Evolutionary conservation across 2,329 filamentous ascomycete species (phyloP).

Genomic region (Orbilia javanica): DNA sequence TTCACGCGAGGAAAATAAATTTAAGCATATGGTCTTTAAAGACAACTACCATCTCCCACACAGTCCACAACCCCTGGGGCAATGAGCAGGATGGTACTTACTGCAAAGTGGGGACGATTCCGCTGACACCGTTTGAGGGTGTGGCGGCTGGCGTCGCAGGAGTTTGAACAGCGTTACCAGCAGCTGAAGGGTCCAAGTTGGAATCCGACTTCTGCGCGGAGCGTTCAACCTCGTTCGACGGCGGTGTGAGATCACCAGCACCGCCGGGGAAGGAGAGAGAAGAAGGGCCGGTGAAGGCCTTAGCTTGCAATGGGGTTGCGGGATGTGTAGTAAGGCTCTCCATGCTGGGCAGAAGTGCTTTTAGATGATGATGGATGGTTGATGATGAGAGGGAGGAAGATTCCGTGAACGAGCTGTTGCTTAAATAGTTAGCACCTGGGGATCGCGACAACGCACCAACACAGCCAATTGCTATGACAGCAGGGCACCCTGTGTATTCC

Average conservation of each 20-base stretch:
- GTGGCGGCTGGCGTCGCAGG: constrained; percentile 87
- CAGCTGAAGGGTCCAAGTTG: constrained; percentile 67
- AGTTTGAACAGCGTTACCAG: constrained; percentile 69
- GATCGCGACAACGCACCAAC: constrained; percentile 6
- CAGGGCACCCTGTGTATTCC: background rate
- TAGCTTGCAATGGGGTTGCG: constrained; percentile 89
- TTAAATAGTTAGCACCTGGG: constrained; percentile 3
- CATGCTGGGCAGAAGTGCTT: constrained; percentile 71
- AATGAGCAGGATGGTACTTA: constrained; percentile 72
- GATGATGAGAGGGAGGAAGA: background rate
- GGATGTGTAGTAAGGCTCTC: constrained; percentile 93
- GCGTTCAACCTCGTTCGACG: constrained; percentile 77
- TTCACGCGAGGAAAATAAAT: constrained; percentile 69
- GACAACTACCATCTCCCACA: constrained; percentile 57
- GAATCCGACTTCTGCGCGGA: constrained; percentile 69
- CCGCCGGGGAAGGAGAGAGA: constrained; percentile 92
- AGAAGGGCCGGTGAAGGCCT: constrained; percentile 92
- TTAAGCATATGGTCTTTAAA: constrained; percentile 67
- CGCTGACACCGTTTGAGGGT: constrained; percentile 84
- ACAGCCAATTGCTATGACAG: background rate
- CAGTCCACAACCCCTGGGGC: constrained; percentile 63
- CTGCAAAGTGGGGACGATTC: constrained; percentile 93
- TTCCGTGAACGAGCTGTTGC: constrained; percentile 33
- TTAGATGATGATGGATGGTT: constrained; percentile 5
- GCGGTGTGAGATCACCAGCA: constrained; percentile 84